These are phyloP conservation scores for Uronychia binucleata DNA, from an alignment of 73 alveolate genomes.

Conservation along the genomic window DNA sequence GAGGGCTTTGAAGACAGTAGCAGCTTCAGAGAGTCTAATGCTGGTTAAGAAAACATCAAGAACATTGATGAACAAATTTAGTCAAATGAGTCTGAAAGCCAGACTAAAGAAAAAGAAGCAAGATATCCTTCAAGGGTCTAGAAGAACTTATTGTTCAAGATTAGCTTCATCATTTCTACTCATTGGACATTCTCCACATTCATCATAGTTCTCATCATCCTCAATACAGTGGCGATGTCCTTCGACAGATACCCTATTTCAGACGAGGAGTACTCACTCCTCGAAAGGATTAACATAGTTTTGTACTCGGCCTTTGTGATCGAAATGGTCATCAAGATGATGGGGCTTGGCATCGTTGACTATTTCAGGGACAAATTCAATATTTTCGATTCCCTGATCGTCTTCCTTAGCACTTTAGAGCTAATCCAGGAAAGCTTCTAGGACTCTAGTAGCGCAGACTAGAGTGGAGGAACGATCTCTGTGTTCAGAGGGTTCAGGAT, in stretches of 20 bases:
- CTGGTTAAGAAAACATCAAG: background rate
- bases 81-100: background rate
- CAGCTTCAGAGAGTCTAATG: background rate
- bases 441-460: background rate
- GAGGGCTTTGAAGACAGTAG: background rate
- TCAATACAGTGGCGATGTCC: conserved; percentile 34
- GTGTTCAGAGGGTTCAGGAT: conserved; percentile 43
- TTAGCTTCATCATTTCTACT: background rate
- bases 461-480: conserved; percentile 35
- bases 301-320: conserved; percentile 9
- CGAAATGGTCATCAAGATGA: conserved; percentile 26
- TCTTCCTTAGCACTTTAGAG: conserved; percentile 23
- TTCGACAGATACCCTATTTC: conserved; percentile 45
- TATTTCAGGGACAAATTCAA: conserved; percentile 27
- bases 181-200: background rate
- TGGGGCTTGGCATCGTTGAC: conserved; percentile 13
- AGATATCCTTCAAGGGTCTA: background rate
- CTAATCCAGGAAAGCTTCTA: conserved; percentile 11
- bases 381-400: conserved; percentile 34
- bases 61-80: background rate
- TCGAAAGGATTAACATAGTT: conserved; percentile 7
- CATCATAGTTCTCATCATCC: background rate
- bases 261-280: conserved; percentile 6
- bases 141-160: background rate
- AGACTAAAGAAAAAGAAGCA: background rate